These are phyloP conservation scores for Puccinia coronata DNA, from an alignment of 1,284 basidiomycete species.

Conservation along the genomic window DNA sequence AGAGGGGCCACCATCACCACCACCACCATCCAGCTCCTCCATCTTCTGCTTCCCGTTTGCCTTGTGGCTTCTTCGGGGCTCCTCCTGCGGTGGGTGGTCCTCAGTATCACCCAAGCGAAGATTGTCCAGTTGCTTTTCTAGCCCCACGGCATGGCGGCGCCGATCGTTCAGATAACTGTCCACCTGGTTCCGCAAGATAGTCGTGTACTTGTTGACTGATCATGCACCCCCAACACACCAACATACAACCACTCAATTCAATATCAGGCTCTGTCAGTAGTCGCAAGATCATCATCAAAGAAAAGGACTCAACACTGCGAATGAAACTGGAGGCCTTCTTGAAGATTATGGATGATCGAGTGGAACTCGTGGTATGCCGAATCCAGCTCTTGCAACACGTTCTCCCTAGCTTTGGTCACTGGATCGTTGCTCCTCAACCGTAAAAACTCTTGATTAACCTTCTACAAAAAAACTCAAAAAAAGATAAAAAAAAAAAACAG, in stretches of 20 bases:
- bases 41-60: background rate
- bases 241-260: background rate
- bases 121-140: background rate
- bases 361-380: slow-evolving; percentile 32
- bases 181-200: background rate
- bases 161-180: slow-evolving; percentile 20
- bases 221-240: background rate
- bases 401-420: slow-evolving; percentile 32
- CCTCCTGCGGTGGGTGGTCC: background rate
- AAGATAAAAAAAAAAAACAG: background rate
- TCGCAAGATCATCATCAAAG: background rate
- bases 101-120: background rate
- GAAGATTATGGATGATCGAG: slow-evolving; percentile 19
- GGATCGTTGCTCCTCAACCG: slow-evolving; percentile 22
- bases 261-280: background rate
- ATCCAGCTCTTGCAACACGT: slow-evolving; percentile 34
- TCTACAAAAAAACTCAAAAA: slow-evolving; percentile 3
- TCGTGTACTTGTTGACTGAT: slow-evolving; percentile 17
- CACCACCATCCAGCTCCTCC: background rate
- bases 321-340: slow-evolving; percentile 44
- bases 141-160: background rate
- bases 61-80: background rate
- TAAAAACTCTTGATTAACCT: slow-evolving; percentile 33
- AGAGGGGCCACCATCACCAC: background rate
- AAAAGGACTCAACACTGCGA: slow-evolving; percentile 27